Percentiles rank a stretch among this genome's conserved stretches.
Conservation (phyloP, 2,329 filamentous ascomycete species). For the Aureobasidium sp. region DNA sequence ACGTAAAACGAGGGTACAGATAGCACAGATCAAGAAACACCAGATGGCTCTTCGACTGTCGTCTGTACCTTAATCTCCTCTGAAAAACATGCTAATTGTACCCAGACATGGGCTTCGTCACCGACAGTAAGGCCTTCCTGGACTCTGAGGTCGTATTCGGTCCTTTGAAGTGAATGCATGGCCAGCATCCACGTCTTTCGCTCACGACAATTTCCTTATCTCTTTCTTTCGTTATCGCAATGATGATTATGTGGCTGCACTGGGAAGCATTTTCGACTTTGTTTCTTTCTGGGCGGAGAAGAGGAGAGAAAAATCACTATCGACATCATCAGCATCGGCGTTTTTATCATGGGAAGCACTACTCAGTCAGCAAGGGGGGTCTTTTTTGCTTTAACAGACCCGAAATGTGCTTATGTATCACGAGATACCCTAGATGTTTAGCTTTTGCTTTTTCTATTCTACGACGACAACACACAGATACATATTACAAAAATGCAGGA, state of each 20-base stretch:
- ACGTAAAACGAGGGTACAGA: too few species aligned
- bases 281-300: not conserved
- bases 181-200: not conserved
- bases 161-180: constrained; percentile 5
- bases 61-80: too few species aligned
- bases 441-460: not conserved
- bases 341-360: not conserved
- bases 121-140: constrained; percentile 28
- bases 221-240: not conserved
- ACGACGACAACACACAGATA: not conserved
- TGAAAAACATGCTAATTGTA: too few species aligned
- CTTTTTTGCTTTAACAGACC: not conserved
- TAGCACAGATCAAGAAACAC: too few species aligned
- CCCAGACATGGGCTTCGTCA: constrained; percentile 35
- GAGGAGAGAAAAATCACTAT: not conserved
- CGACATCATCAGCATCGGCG: not conserved
- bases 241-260: not conserved
- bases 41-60: too few species aligned
- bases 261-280: not conserved
- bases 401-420: constrained; percentile 2
- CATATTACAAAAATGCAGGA: not conserved
- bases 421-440: constrained; percentile 9
- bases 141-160: constrained; percentile 16
- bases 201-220: not conserved
- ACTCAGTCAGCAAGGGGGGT: not conserved